Percentiles rank a stretch among this genome's conserved stretches.
Evolutionary conservation across 1,139 yeast species (phyloP).

Genomic region (Debaryomyces psychrophilus): DNA sequence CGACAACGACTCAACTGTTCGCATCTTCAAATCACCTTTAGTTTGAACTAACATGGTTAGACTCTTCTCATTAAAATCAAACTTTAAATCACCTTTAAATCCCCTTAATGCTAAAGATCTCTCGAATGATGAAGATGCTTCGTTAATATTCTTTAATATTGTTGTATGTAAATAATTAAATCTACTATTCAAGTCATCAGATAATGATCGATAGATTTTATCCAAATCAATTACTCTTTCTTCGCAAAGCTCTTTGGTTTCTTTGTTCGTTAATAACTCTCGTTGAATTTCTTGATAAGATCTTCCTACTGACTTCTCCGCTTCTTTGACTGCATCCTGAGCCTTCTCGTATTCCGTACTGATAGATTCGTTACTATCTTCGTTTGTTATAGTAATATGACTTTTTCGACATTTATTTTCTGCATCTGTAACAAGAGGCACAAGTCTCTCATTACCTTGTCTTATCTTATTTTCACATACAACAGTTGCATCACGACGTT

Average conservation of each 20-base stretch:
- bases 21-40: slow-evolving; percentile 55
- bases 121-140: slow-evolving; percentile 52
- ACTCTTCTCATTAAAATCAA: slow-evolving; percentile 57
- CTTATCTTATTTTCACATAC: slow-evolving; percentile 19
- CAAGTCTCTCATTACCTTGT: slow-evolving; percentile 24
- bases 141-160: slow-evolving; percentile 34
- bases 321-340: slow-evolving; percentile 38
- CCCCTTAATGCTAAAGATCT: slow-evolving; percentile 67
- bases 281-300: slow-evolving; percentile 42
- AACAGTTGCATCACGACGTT: slow-evolving; percentile 16
- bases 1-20: slow-evolving; percentile 82
- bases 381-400: slow-evolving; percentile 28
- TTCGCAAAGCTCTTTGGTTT: slow-evolving; percentile 34
- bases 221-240: slow-evolving; percentile 27
- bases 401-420: slow-evolving; percentile 35
- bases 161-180: slow-evolving; percentile 53
- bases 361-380: slow-evolving; percentile 42
- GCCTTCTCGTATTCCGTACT: slow-evolving; percentile 37
- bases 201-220: slow-evolving; percentile 27
- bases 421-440: slow-evolving; percentile 30
- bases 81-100: slow-evolving; percentile 69
- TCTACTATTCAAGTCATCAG: slow-evolving; percentile 48
- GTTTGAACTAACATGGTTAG: slow-evolving; percentile 64
- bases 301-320: slow-evolving; percentile 39
- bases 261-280: slow-evolving; percentile 30